Evolutionary conservation across 1,139 yeast genomes (phyloP), one percentile per base, ranked within the genome.

Genomic region (Geotrichum cucujoidarum): DNA sequence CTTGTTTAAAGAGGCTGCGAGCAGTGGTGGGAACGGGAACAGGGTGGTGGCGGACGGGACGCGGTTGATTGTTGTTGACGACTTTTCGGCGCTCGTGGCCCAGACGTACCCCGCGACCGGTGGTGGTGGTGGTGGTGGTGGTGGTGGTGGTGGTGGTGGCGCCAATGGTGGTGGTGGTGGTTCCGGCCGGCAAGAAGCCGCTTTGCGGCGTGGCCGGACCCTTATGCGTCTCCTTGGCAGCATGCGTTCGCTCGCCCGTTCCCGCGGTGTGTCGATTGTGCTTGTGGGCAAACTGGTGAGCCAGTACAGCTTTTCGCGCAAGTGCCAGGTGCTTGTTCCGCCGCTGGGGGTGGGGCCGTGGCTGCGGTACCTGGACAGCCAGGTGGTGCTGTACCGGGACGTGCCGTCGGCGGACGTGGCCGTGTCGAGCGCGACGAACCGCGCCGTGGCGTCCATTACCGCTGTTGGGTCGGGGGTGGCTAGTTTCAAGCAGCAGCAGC

Each of bases 301-400:
- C 30, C 41, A 38, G 22, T 38, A 38, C 20, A 38, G 41, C 18
- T 38, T 38, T 38, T 38, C 33, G 16, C 24, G 25, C 22, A 32
- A 25, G 3, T 40, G 47, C 31, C 50, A 44, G 29, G 30, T 22
- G 32, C 42, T 51, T 25, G 44, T 53, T 13, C 50, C 58, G 4
- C 51, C 51, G 3, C 45, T 56, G 25, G 55, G 51, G 21, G 50
- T 50, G 32, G 57, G 57, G 3, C 39, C 31, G 20, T 54, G 58
- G 57, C 48, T 53, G 18, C 45, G 37, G 42, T 43, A 41, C n/a
- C 18, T 46, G 20, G 43, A 41, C 18, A 30, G 41, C 25, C 50
- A 57, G 7, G 24, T 55, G 2, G 45, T 47, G n/a, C 41, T 55
- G 14, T 55, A 49, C 39, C 42, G 53, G 25, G 57, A 53, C 43